These are phyloP conservation scores for Colletotrichum kahawae DNA, from an alignment of 2,329 filamentous ascomycete species.

Conservation along the genomic window DNA sequence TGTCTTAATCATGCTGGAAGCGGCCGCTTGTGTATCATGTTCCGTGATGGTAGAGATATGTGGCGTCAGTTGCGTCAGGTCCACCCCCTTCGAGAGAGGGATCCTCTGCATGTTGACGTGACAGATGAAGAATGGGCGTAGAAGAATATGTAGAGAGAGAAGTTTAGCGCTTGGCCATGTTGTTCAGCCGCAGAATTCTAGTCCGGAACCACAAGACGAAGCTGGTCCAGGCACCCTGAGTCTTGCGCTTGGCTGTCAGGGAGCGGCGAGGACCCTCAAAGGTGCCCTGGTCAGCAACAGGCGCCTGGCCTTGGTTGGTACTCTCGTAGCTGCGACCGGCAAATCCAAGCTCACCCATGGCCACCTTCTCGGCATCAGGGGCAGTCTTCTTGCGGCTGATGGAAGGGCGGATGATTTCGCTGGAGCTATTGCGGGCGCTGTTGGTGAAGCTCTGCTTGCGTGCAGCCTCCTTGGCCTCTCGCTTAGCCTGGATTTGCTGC, in stretches of 20 bases:
- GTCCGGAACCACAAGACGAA: conserved; percentile 70
- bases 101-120: background rate
- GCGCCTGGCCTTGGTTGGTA: conserved; percentile 36
- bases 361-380: conserved; percentile 43
- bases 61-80: background rate
- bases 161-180: conserved; percentile 28
- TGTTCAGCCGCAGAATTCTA: conserved; percentile 48
- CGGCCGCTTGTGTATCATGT: background rate
- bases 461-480: conserved; percentile 26
- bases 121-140: background rate
- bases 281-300: conserved; percentile 45
- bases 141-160: background rate
- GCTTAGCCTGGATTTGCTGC: conserved; percentile 1
- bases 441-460: conserved; percentile 44
- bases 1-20: background rate
- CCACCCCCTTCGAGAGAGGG: background rate
- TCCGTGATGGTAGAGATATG: background rate
- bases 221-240: conserved; percentile 65
- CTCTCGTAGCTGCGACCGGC: conserved; percentile 52
- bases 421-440: conserved; percentile 33
- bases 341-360: conserved; percentile 34
- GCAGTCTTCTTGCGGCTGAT: conserved; percentile 32
- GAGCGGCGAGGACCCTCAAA: conserved; percentile 49
- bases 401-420: conserved; percentile 32
- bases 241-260: conserved; percentile 62